Evolutionary conservation across 768 basidiomycete genomes (phyloP), one percentile per base, ranked within the genome.

Genomic region (Clathrus columnatus): DNA sequence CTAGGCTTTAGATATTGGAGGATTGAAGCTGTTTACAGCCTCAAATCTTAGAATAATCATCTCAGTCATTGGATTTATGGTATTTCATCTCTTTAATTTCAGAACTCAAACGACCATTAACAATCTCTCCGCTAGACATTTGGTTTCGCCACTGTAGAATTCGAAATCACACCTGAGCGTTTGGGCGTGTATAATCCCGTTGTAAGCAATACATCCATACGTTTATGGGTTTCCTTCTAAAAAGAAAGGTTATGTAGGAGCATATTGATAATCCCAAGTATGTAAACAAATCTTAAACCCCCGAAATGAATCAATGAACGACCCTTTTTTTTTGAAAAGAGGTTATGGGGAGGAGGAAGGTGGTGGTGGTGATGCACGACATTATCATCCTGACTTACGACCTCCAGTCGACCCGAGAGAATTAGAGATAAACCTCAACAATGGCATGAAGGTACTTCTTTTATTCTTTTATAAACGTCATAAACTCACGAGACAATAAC

Each of bases 241-340:
- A 5, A 36, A 36, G 36, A 36, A 16, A 45, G 23, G 7, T 20
- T n/a, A 28, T 21, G 26, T 59, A 78, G 75, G 82, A 87, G 71
- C 87, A 87, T 62, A 87, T 87, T 60, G 85, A 90, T 64, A 88
- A 88, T 60, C 87, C 87, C 1, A 85, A 83, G 79, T 79, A 61
- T 48, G 70, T 50, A 1, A 7, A 5, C 2, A 7, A 43, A 8
- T 14, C 28, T 21, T 30, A 16, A n/a, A 18, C 47, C n/a, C 4
- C 20, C n/a, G 11, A 17, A 2, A 26, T 45, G 1, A 7, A 27
- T 43, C 7, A 30, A 29, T 52, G 14, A 42, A 30, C 16, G 48
- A 20, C n/a, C n/a, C n/a, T 49, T 18, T 60, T 16, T 14, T 24
- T 28, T 17, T 24, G 41, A 26, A 1, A 60, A 84, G 81, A 64